Evolutionary conservation across 2,329 filamentous ascomycete species (phyloP).

Genomic region (Seiridium cupressi): DNA sequence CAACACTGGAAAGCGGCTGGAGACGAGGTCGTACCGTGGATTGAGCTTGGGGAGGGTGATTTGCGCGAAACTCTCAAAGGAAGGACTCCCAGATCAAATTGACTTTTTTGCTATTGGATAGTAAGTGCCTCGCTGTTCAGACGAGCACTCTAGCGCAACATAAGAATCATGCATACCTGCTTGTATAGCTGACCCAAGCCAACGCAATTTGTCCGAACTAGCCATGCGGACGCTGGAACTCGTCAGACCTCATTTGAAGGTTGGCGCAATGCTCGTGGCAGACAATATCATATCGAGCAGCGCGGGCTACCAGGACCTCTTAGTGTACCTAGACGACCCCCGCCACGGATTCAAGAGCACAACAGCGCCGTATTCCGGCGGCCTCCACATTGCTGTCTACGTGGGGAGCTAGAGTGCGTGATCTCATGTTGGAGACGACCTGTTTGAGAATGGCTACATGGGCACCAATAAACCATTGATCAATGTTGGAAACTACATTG

Average conservation of each 20-base stretch:
- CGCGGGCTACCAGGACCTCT: slow-evolving; percentile 43
- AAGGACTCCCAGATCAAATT: slow-evolving; percentile 42
- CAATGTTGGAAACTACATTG: no score
- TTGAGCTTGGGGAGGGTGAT: slow-evolving; percentile 58
- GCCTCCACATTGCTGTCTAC: slow-evolving; percentile 25
- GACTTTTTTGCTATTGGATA: slow-evolving; percentile 61
- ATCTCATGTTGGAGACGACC: no score
- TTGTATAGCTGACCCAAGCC: neutral
- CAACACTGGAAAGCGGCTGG: slow-evolving; percentile 53
- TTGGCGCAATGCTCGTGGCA: slow-evolving; percentile 45
- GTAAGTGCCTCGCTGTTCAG: slow-evolving; percentile 38
- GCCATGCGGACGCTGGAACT: slow-evolving; percentile 50
- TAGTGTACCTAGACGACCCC: slow-evolving; percentile 41
- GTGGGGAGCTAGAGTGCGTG: neutral
- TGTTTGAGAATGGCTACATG: no score
- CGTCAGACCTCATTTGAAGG: slow-evolving; percentile 40
- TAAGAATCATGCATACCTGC: neutral
- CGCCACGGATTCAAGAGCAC: slow-evolving; percentile 47
- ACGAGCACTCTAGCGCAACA: no score
- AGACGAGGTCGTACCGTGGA: slow-evolving; percentile 42
- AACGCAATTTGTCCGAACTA: slow-evolving; percentile 50
- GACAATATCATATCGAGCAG: slow-evolving; percentile 45
- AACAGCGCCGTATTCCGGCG: slow-evolving; percentile 46
- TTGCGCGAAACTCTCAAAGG: slow-evolving; percentile 52
- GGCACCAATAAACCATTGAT: no score